Conservation (phyloP, 306 rosid genomes). For the Vigna unguiculata region DNA sequence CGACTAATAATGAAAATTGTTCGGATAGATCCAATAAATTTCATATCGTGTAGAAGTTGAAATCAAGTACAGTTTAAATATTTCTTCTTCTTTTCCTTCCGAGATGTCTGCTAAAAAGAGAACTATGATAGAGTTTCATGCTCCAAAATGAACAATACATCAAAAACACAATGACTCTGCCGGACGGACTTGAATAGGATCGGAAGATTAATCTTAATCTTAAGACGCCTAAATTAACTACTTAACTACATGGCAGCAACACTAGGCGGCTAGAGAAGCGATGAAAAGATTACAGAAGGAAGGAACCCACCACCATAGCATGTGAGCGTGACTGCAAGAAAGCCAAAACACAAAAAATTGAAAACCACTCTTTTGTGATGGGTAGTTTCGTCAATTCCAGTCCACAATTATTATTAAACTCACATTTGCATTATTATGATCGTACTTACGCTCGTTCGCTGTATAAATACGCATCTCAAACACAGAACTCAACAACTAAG, state of each 20-base stretch:
- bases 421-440: not conserved
- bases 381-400: slow-evolving; percentile 56
- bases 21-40: no score
- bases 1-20: not conserved
- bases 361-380: slow-evolving; percentile 40
- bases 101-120: no score
- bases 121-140: no score
- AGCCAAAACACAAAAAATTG: slow-evolving; percentile 38
- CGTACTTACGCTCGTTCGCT: not conserved
- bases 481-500: slow-evolving; percentile 16
- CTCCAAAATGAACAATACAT: no score
- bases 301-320: slow-evolving; percentile 53
- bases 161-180: no score
- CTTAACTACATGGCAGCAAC: not conserved
- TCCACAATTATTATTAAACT: slow-evolving; percentile 29
- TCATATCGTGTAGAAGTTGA: no score
- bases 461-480: slow-evolving; percentile 46
- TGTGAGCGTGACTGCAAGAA: slow-evolving; percentile 43
- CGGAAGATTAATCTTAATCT: no score
- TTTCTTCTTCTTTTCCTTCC: no score
- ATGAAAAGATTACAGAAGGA: slow-evolving; percentile 33
- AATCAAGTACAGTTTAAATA: no score
- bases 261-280: slow-evolving; percentile 57
- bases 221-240: not conserved
- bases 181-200: no score